phyloP scores from a whole-genome alignment of 768 basidiomycete species.

The Mrakia frigida region DNA sequence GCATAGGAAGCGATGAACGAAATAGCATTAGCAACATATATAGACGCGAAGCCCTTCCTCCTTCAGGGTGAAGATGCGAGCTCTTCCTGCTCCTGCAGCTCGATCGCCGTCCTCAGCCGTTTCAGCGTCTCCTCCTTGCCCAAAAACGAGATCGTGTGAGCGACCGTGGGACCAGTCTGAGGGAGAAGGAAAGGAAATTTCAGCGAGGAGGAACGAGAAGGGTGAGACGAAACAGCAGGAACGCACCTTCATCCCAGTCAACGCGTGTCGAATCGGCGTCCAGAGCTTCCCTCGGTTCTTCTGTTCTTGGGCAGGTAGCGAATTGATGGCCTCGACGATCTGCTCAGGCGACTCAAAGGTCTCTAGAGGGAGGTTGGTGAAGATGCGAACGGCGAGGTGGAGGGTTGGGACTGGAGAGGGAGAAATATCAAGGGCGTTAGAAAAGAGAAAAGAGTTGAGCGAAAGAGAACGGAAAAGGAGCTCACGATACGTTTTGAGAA shows the following conservation, averaged over 20 bases:
- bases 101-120: conserved; percentile 17
- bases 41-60: neutral
- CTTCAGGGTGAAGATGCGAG: neutral
- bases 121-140: conserved; percentile 12
- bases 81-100: neutral
- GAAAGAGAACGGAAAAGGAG: neutral
- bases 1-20: no score
- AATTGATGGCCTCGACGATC: conserved; percentile 38
- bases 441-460: neutral
- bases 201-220: no score
- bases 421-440: neutral
- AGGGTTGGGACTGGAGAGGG: neutral
- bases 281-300: conserved; percentile 55
- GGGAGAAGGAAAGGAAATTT: neutral
- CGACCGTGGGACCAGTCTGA: conserved; percentile 4
- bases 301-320: neutral
- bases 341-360: conserved; percentile 33
- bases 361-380: conserved; percentile 2
- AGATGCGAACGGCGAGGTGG: neutral
- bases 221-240: neutral
- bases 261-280: conserved; percentile 65
- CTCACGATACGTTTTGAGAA: conserved; percentile 56
- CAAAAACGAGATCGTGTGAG: conserved; percentile 16
- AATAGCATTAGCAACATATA: no score
- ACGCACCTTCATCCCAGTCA: conserved; percentile 74